Evolutionary conservation across 768 basidiomycete species (phyloP).

Genomic region (Clavaria fumosa): DNA sequence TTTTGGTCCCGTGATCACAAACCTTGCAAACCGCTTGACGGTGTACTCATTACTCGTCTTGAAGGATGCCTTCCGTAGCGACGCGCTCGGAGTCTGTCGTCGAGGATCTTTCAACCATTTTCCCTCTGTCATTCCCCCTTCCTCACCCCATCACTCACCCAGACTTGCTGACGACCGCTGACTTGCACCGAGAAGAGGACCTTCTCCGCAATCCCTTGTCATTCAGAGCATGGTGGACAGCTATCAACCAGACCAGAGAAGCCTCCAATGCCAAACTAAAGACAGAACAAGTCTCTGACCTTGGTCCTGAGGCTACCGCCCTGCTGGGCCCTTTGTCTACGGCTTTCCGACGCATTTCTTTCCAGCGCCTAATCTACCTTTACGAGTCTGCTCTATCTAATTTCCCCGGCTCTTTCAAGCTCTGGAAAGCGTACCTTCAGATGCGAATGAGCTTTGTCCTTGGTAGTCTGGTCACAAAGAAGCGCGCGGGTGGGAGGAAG

Average conservation of each 20-base stretch:
- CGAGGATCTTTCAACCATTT: conserved; percentile 35
- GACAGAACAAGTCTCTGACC: conserved; percentile 32
- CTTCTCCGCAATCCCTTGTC: conserved; percentile 81
- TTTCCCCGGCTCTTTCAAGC: conserved; percentile 83
- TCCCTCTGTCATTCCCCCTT: conserved; percentile 76
- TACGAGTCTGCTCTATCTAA: conserved; percentile 84
- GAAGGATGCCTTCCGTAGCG: conserved; percentile 42
- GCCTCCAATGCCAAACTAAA: conserved; percentile 41
- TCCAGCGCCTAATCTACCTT: conserved; percentile 80
- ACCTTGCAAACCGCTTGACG: too few relatives aligned
- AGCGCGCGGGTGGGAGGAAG: conserved; percentile 76
- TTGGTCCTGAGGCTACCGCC: conserved; percentile 33
- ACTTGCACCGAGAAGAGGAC: conserved; percentile 87
- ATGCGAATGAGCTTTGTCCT: conserved; percentile 78
- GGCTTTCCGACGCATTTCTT: conserved; percentile 49
- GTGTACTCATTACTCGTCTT: background rate
- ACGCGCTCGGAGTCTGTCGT: conserved; percentile 26
- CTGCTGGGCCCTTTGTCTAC: conserved; percentile 74
- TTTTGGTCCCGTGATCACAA: too few relatives aligned
- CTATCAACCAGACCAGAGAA: conserved; percentile 65
- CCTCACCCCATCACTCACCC: conserved; percentile 72
- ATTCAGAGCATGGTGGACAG: conserved; percentile 86
- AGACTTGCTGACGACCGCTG: conserved; percentile 54
- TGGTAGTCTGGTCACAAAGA: conserved; percentile 55
- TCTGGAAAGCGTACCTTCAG: conserved; percentile 88